phyloP scores from a whole-genome alignment of 805 yeast species.

The Teunomyces aglyptinius region DNA sequence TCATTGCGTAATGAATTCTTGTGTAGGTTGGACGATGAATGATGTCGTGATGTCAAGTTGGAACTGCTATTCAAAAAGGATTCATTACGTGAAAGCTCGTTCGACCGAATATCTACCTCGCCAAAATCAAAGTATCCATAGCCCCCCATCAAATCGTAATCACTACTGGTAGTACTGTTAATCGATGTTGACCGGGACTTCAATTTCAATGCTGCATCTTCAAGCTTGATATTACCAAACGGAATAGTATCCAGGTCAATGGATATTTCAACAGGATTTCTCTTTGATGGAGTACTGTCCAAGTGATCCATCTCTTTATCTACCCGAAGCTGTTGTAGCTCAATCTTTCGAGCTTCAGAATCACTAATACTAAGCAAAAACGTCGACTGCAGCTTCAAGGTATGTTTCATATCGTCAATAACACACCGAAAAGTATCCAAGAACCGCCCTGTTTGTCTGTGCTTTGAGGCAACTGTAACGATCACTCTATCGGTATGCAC shows the following conservation, averaged over 20 bases:
- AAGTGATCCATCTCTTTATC: constrained; percentile 34
- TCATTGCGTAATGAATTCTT: constrained; percentile 15
- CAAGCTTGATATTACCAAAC: constrained; percentile 11
- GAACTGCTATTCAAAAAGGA: constrained; percentile 28
- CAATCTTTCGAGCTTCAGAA: constrained; percentile 30
- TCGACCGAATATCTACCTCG: constrained; percentile 57
- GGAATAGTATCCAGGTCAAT: constrained; percentile 7
- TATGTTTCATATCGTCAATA: constrained; percentile 55
- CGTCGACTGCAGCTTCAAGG: constrained; percentile 38
- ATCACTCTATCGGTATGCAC: constrained; percentile 77
- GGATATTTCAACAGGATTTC: constrained; percentile 19
- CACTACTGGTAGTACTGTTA: constrained; percentile 19
- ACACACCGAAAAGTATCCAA: constrained; percentile 65
- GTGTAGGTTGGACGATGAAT: constrained; percentile 28
- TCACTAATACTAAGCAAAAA: constrained; percentile 30
- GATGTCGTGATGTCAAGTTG: constrained; percentile 20
- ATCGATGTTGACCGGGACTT: constrained; percentile 5
- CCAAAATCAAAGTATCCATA: constrained; percentile 84
- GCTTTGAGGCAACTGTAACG: constrained; percentile 82
- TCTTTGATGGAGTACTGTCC: constrained; percentile 17
- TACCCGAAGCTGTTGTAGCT: constrained; percentile 32
- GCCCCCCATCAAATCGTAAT: constrained; percentile 61
- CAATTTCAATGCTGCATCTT: not conserved
- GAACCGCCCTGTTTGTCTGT: constrained; percentile 81
- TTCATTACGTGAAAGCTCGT: constrained; percentile 28